Conservation (phyloP, 176 grass and related monocot species). For the Carex myosuroides region DNA sequence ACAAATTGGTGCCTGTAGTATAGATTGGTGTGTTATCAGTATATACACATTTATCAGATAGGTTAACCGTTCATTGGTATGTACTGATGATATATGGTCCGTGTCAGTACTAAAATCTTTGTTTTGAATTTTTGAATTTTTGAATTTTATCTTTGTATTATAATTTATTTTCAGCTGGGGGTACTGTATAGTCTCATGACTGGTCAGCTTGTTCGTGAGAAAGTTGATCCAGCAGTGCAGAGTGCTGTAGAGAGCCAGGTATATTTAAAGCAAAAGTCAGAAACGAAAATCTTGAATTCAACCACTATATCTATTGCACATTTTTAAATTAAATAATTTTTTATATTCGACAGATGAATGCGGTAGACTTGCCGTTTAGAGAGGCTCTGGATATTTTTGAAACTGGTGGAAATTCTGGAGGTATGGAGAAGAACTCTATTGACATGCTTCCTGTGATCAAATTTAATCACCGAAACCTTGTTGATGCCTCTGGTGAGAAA, state of each 20-base stretch:
- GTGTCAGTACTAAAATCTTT: not conserved
- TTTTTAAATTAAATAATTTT: not conserved
- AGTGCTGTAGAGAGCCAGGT: slow-evolving; percentile 76
- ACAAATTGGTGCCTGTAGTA: not conserved
- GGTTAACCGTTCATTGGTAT: not conserved
- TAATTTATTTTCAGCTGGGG: slow-evolving; percentile 27
- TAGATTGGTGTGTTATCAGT: not conserved
- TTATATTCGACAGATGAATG: slow-evolving; percentile 55
- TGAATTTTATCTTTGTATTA: not conserved
- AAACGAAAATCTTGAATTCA: not conserved
- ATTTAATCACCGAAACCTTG: slow-evolving; percentile 17
- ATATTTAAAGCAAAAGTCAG: slow-evolving; percentile 2
- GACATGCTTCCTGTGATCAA: slow-evolving; percentile 38
- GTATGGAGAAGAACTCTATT: slow-evolving; percentile 46
- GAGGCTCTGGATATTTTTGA: slow-evolving; percentile 51
- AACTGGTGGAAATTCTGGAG: slow-evolving; percentile 29
- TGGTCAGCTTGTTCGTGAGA: slow-evolving; percentile 57
- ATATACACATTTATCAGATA: not conserved
- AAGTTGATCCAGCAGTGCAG: slow-evolving; percentile 64
- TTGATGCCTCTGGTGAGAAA: slow-evolving; percentile 20
- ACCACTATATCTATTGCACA: not conserved
- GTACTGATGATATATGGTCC: not conserved
- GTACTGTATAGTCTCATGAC: slow-evolving; percentile 52
- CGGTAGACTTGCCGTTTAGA: slow-evolving; percentile 27
- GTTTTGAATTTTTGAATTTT: not conserved